Evolutionary conservation across 176 grass and related monocot species (phyloP).

Genomic region (Alopecurus myosuroides): DNA sequence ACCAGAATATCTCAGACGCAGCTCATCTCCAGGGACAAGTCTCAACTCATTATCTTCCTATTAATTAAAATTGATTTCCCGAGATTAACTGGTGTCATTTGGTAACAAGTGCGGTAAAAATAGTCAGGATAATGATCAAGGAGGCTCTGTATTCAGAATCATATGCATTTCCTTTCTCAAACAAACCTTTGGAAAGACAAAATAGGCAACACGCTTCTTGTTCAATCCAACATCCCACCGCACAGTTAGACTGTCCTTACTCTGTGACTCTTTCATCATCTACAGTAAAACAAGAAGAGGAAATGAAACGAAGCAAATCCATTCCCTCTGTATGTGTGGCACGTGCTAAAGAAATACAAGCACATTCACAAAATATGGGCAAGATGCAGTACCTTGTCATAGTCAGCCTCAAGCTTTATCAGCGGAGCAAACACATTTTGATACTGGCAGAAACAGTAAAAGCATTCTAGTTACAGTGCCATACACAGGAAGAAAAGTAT

Average conservation of each 20-base stretch:
- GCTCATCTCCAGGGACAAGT: conserved; percentile 97
- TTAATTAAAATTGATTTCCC: conserved; percentile 12
- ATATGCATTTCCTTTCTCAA: conserved; percentile 6
- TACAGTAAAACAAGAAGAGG: conserved; percentile 30
- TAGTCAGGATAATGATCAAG: neutral
- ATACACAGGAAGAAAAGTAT: neutral
- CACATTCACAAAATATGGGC: neutral
- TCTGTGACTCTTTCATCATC: conserved; percentile 99
- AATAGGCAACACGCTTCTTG: conserved; percentile 97
- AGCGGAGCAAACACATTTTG: conserved; percentile 99
- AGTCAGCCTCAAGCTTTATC: conserved; percentile 99
- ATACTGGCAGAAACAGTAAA: conserved; percentile 52
- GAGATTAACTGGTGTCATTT: conserved; percentile 4
- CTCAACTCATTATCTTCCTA: conserved; percentile 99
- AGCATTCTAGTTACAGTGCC: conserved; percentile 11
- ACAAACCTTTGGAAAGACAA: conserved; percentile 96
- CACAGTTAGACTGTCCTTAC: conserved; percentile 95
- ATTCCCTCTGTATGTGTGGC: neutral
- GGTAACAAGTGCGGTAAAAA: neutral
- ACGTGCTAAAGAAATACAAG: neutral
- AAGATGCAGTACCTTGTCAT: conserved; percentile 80
- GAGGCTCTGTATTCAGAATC: neutral
- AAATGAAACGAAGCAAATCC: conserved; percentile 1
- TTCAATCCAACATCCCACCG: conserved; percentile 98
- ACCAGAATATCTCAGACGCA: conserved; percentile 88